Conservation (phyloP, 768 basidiomycete species). For the Mycena crocata region DNA sequence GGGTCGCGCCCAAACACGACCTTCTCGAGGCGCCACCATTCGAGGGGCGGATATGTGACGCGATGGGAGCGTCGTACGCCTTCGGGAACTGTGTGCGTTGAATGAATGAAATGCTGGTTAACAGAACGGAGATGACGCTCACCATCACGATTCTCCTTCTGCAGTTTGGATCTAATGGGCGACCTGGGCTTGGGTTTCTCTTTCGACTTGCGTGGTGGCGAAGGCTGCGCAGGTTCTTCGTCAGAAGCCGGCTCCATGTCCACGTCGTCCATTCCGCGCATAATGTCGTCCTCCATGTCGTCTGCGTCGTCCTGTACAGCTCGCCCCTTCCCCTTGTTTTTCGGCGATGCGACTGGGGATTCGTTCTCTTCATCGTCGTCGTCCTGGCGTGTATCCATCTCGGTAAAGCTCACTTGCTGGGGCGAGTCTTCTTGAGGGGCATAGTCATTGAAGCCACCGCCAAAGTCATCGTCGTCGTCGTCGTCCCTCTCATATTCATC, state of each 20-base stretch:
- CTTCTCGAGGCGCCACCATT: conserved; percentile 94
- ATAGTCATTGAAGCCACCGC: conserved; percentile 44
- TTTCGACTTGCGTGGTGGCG: conserved; percentile 51
- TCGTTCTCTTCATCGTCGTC: conserved; percentile 56
- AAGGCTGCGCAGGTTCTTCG: conserved; percentile 41
- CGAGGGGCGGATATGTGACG: conserved; percentile 77
- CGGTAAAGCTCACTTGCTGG: conserved; percentile 57
- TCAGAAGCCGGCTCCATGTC: conserved; percentile 44
- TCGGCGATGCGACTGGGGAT: conserved; percentile 33
- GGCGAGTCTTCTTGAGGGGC: conserved; percentile 46
- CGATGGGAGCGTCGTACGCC: conserved; percentile 81
- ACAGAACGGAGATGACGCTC: conserved; percentile 33
- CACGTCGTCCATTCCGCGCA: conserved; percentile 45
- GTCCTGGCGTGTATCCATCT: conserved; percentile 62
- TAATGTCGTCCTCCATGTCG: conserved; percentile 55
- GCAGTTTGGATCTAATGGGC: conserved; percentile 26
- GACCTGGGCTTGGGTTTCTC: conserved; percentile 9
- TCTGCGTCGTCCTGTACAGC: conserved; percentile 55
- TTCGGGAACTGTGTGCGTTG: conserved; percentile 48
- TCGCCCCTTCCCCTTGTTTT: conserved; percentile 60
- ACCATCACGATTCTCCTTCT: conserved; percentile 54
- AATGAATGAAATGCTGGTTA: neutral
- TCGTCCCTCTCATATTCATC: no score
- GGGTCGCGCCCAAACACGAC: conserved; percentile 74
- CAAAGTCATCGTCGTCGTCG: conserved; percentile 36